A percentile compares a stretch with the other conserved stretches of the same genome.
phyloP scores from a whole-genome alignment of 2,329 filamentous ascomycete genomes.

The Calonectria hongkongensis region DNA sequence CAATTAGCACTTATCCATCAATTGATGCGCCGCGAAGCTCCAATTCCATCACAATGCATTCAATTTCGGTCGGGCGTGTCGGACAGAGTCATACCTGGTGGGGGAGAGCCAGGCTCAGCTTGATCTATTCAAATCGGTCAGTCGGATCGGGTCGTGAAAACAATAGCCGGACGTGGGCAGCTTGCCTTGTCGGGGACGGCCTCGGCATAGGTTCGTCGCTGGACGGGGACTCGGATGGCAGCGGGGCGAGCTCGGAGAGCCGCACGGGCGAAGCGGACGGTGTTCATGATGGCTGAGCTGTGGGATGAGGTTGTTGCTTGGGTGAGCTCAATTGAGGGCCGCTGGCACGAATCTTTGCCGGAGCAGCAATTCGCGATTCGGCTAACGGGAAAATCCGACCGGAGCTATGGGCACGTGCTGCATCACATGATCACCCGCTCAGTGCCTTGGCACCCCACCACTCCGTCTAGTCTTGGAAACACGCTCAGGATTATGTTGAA shows the following conservation, averaged over 20 bases:
- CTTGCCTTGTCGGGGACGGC: constrained; percentile 87
- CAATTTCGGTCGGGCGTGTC: constrained; percentile 46
- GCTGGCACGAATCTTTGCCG: constrained; percentile 69
- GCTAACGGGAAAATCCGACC: constrained; percentile 64
- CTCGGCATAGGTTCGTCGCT: constrained; percentile 94
- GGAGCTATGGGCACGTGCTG: constrained; percentile 54
- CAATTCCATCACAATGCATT: constrained; percentile 56
- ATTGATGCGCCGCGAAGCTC: constrained; percentile 50
- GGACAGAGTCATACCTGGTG: constrained; percentile 86
- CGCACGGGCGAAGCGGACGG: constrained; percentile 92
- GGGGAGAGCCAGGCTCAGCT: constrained; percentile 97
- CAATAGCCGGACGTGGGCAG: constrained; percentile 46
- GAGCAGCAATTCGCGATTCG: constrained; percentile 63
- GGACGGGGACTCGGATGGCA: constrained; percentile 83
- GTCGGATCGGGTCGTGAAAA: constrained; percentile 50
- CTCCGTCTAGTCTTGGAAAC: background rate
- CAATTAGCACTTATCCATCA: constrained; percentile 67
- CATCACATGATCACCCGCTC: constrained; percentile 55
- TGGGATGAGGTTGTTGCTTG: constrained; percentile 70
- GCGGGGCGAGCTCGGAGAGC: constrained; percentile 89
- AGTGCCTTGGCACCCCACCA: background rate
- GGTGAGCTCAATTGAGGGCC: constrained; percentile 64
- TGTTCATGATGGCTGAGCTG: constrained; percentile 85
- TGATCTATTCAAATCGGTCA: constrained; percentile 77
- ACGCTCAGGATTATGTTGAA: background rate